Conservation (phyloP, 768 basidiomycete genomes). For the Heimioporus sp. region DNA sequence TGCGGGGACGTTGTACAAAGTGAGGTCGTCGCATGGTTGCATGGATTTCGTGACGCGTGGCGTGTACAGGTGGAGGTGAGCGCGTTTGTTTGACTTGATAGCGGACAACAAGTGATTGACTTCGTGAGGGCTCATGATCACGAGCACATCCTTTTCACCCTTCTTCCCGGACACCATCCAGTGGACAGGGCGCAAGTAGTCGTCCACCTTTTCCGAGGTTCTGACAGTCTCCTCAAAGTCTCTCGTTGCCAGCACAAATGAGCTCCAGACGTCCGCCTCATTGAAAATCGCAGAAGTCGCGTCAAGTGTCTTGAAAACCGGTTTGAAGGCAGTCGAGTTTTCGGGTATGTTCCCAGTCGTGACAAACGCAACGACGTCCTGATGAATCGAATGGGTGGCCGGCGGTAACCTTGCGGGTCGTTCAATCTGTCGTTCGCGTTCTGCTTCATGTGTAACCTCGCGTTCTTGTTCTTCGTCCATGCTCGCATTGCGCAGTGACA, state of each 20-base stretch:
- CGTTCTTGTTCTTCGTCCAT: conserved; percentile 48
- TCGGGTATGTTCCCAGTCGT: background rate
- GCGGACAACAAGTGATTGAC: conserved; percentile 35
- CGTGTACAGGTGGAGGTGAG: conserved; percentile 3
- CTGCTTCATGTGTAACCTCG: conserved; percentile 41
- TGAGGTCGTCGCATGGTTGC: conserved; percentile 1
- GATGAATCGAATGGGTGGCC: background rate
- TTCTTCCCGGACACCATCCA: conserved; percentile 1
- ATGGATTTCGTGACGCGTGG: background rate
- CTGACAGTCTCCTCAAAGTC: background rate
- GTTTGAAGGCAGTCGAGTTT: background rate
- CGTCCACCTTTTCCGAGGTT: background rate
- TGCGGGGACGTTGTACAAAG: background rate
- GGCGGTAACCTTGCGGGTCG: background rate
- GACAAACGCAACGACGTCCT: background rate
- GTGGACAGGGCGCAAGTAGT: conserved; percentile 1
- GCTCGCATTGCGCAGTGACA: conserved; percentile 11
- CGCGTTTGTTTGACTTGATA: conserved; percentile 27
- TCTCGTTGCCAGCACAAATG: background rate
- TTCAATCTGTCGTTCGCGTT: conserved; percentile 34
- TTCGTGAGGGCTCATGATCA: conserved; percentile 40
- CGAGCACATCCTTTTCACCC: conserved; percentile 11
- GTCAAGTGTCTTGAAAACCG: background rate
- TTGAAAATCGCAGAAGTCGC: background rate
- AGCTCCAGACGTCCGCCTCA: conserved; percentile 3